phyloP scores from a whole-genome alignment of 495 filamentous ascomycete species.

The Aspergillus indologenus region DNA sequence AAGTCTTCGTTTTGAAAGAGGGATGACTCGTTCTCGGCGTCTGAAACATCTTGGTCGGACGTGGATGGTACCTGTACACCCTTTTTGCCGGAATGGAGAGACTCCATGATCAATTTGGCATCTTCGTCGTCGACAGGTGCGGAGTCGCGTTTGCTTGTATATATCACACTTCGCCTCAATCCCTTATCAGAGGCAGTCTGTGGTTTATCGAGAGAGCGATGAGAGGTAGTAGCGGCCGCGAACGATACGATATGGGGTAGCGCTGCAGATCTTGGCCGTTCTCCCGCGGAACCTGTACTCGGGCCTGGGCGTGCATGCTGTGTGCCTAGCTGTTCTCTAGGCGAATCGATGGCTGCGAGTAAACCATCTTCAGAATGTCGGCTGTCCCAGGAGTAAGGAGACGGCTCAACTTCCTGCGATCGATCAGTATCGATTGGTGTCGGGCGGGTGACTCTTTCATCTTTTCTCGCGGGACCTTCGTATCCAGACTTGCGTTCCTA shows the following conservation, averaged over 20 bases:
- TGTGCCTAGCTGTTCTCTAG: conserved; percentile 8
- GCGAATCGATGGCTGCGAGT: conserved; percentile 35
- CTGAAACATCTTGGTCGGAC: conserved; percentile 18
- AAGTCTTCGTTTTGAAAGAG: conserved; percentile 42
- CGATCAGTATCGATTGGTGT: conserved; percentile 59
- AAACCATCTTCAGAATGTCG: conserved; percentile 63
- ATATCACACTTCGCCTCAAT: conserved; percentile 47
- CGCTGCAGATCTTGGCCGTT: conserved; percentile 23
- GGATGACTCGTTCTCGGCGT: conserved; percentile 42
- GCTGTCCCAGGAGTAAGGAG: conserved; percentile 68
- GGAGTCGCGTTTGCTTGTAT: conserved; percentile 44
- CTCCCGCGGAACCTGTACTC: conserved; percentile 8
- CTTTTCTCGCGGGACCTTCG: conserved; percentile 17
- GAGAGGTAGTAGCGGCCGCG: conserved; percentile 30
- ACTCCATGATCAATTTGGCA: conserved; percentile 61
- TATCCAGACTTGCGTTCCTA: conserved; percentile 20
- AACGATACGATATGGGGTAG: conserved; percentile 22
- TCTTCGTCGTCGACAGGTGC: conserved; percentile 62
- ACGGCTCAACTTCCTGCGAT: conserved; percentile 51
- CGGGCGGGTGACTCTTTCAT: conserved; percentile 34
- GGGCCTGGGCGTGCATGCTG: background rate
- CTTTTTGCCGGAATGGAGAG: conserved; percentile 44
- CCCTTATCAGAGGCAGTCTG: conserved; percentile 34
- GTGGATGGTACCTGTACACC: conserved; percentile 32
- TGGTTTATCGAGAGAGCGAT: conserved; percentile 37